A percentile compares a stretch with the other conserved stretches of the same genome.
These are phyloP conservation scores for Zangia roseola DNA, from an alignment of 768 basidiomycete species.

Conservation along the genomic window DNA sequence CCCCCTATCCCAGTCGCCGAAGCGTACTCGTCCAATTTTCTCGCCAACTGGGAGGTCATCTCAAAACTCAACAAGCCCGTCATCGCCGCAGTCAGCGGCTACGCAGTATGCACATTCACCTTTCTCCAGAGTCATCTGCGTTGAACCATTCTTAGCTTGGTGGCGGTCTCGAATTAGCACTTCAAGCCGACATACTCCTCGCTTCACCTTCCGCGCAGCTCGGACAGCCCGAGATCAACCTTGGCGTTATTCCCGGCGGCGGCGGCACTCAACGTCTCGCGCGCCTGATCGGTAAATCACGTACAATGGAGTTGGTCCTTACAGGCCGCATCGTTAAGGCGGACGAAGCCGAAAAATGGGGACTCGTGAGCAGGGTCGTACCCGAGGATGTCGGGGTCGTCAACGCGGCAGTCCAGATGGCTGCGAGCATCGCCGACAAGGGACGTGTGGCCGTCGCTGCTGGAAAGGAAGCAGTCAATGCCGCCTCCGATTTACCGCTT, in stretches of 20 bases:
- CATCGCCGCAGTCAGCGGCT: slow-evolving; percentile 95
- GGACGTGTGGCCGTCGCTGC: slow-evolving; percentile 82
- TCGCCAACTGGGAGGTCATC: slow-evolving; percentile 80
- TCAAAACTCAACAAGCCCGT: slow-evolving; percentile 83
- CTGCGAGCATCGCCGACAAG: slow-evolving; percentile 75
- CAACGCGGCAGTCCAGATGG: slow-evolving; percentile 82
- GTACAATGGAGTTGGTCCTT: slow-evolving; percentile 91
- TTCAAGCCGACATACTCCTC: slow-evolving; percentile 95
- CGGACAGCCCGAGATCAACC: slow-evolving; percentile 94
- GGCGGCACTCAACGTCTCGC: slow-evolving; percentile 93
- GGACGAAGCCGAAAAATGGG: slow-evolving; percentile 82
- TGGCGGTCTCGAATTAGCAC: slow-evolving; percentile 94
- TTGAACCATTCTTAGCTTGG: slow-evolving; percentile 64
- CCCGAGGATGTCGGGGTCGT: slow-evolving; percentile 79
- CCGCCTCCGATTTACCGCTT: slow-evolving; percentile 82
- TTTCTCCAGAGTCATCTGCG: background rate
- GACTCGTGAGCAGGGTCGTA: slow-evolving; percentile 81
- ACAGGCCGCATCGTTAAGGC: slow-evolving; percentile 84
- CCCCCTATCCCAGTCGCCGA: slow-evolving; percentile 59
- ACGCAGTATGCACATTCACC: slow-evolving; percentile 60
- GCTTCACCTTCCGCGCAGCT: slow-evolving; percentile 89
- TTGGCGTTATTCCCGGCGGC: slow-evolving; percentile 92
- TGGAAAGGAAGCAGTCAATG: slow-evolving; percentile 92
- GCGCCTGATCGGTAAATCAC: slow-evolving; percentile 83
- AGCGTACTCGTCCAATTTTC: slow-evolving; percentile 82